Base-by-base conservation (phyloP, 1,284 basidiomycete species). In the Cryptococcus wingfieldii region DNA sequence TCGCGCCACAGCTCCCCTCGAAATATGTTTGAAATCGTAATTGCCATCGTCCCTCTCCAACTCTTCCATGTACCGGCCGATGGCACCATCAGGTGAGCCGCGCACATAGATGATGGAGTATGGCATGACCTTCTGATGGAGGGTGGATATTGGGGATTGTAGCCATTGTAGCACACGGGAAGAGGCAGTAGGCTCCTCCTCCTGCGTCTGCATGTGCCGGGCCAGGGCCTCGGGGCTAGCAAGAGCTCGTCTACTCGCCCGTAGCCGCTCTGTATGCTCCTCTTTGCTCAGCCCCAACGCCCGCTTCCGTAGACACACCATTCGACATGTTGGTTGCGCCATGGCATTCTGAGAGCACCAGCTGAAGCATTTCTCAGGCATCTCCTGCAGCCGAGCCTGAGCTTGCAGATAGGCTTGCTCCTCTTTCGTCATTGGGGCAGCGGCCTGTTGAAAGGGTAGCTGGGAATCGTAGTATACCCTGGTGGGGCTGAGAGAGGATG, bases 61-160 rank as follows among this genome's bases (percentile, higher is more conserved):
- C 49, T 75, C 73, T 54, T 75, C 73, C 70, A 72, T 71, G 59
- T 75, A 75, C 23, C 73, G 50, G 5, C 73, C 73, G 8, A 72
- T 66, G 3, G 74, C 68, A 13, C 73, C 73, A 46, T 74, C 71
- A 0, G 66, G 62, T 18, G 66, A 67, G 4, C 73, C 73, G 41
- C 64, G 62, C 38, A 74, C 62, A 38, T 68, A 71, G 38, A 75
- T 59, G 60, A 75, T 54, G 1, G 68, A 69, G 46, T 70, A 74
- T 9, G 71, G 73, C 14, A 61, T 59, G 9, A 69, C 55, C 5
- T 49, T 45, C 39, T 50, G 48, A 9, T 57, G 54, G 16, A 71
- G 51, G 2, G 64, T 56, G 23, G 66, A 63, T 46, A 75, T 70
- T 4, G 68, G 65, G 19, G 48, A 50, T 12, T n/a, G 18, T 7